A percentile compares a stretch with the other conserved stretches of the same genome.
These are phyloP conservation scores for Aspergillus brunneoviolaceus DNA, from an alignment of 2,329 filamentous ascomycete genomes.

Conservation along the genomic window DNA sequence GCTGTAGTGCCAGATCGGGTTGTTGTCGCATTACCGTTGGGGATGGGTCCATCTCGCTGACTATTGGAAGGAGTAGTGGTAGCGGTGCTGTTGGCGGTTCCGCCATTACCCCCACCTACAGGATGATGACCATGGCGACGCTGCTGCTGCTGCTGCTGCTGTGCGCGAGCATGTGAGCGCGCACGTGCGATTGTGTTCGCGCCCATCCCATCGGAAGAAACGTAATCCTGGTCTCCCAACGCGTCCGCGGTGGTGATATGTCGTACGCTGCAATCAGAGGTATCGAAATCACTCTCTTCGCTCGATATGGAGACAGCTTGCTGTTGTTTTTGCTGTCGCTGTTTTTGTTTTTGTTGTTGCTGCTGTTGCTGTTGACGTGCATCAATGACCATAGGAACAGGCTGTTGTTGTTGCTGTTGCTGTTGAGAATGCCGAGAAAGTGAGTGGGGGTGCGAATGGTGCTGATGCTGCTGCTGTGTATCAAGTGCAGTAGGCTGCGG, in stretches of 20 bases:
- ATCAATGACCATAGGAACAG: background rate
- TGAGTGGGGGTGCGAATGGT: background rate
- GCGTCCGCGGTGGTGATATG: background rate
- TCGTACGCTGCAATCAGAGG: background rate
- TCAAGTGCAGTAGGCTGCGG: background rate
- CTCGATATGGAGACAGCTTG: background rate
- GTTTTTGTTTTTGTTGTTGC: background rate
- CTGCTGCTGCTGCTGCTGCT: background rate
- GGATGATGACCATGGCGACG: background rate
- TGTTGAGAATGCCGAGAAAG: background rate
- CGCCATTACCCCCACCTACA: background rate
- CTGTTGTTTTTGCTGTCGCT: background rate
- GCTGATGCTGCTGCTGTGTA: slow-evolving; percentile 6
- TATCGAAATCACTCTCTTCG: background rate
- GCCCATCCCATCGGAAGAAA: background rate
- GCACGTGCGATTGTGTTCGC: background rate
- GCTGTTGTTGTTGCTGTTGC: background rate
- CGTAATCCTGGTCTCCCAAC: background rate
- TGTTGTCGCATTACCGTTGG: background rate
- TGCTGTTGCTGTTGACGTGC: slow-evolving; percentile 6
- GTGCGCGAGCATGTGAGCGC: background rate
- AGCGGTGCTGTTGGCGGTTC: background rate
- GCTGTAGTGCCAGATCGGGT: background rate
- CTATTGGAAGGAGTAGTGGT: background rate
- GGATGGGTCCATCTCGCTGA: background rate